Evolutionary conservation across 2,329 filamentous ascomycete species (phyloP), one percentile per base, ranked within the genome.

Genomic region (Botryotinia narcissicola): DNA sequence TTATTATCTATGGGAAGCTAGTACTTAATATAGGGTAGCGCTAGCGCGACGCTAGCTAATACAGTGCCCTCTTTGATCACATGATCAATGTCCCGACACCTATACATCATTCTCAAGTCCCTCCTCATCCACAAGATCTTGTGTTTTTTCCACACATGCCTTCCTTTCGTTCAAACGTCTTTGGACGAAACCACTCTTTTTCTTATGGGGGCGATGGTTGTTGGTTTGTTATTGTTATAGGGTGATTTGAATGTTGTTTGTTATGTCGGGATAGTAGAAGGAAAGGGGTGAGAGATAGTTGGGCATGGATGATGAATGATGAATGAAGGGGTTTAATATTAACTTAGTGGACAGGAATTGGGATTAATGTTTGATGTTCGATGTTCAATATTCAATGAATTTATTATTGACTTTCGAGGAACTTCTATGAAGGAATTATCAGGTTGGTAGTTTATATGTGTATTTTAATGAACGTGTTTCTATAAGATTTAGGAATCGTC

Each of bases 401-500:
- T 12, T 6, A 51, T 51, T 6, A 14, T 51, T 14, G 12, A n/a
- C 9, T 48, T 4, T n/a, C 10, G 22, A 25, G 22, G 10, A 12
- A 51, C 12, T 51, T 25, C 0, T 25, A 25, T 51, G 10, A n/a
- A 51, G 10, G 48, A n/a, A 25, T n/a, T 25, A 12, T 51, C 10
- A 51, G 46, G 4, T 51, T 51, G 10, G 10, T n/a, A 2, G 10
- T 51, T 14, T 25, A 4, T 3, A 25, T 51, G 10, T 3, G 22
- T n/a, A 0, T 10, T n/a, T 51, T 4, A 2, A 25, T 3, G 4
- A 51, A n/a, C 3, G 4, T n/a, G 0, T 51, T 25, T 2, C 2
- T 3, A 25, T 51, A 10, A 51, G 10, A 5, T 51, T 51, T 10
- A 51, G 48, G 10, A 25, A 51, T 51, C 12, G 0, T 1, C 14